Base-by-base conservation (phyloP, 306 rosid species). In the Cicer pinnatifidum region DNA sequence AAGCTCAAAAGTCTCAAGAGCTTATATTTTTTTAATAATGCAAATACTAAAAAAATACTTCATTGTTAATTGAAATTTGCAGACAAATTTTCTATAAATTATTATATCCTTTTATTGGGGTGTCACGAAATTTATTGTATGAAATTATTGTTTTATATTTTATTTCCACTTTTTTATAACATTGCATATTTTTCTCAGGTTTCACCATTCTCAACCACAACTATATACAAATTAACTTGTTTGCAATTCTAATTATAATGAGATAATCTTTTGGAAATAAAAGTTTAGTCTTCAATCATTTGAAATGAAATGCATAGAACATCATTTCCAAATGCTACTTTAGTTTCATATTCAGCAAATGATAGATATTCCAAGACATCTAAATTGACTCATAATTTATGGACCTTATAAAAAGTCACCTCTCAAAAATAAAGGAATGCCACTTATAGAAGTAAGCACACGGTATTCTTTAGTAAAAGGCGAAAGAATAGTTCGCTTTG, bases 141-240 rank as follows among this genome's bases (percentile, higher is more conserved):
- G 35, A 28, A 28, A 28, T 28, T 28, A 28, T 28, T 28, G 35
- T 28, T 3, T 28, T 28, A 28, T 28, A 3, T 3, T 28, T 28
- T 28, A 28, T 28, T 28, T 28, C 33, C 4, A 28, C 33, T 2
- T 23, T 2, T 23, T 28, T 28, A 0, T 0, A 85, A 92, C 67
- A 66, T 89, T 86, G 0, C 96, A 96, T 39, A 89, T 76, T 75
- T 89, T 89, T 73, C 96, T 54, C 56, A 19, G 86, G 15, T 86
- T 71, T 82, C 86, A 23, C 93, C 96, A 61, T 89, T 88, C 83
- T 91, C 97, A 70, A 89, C 90, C 60, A 91, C 97, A 86, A 91
- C 96, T 89, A 70, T 8, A 8, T 9, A 44, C 83, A 82, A 38
- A 47, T 41, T 64, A 72, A 73, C 11, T 71, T 23, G 59, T 7